Evolutionary conservation across 1,139 yeast species (phyloP), one percentile per base, ranked within the genome.

Genomic region (Sugiyamaella grinbergsii): DNA sequence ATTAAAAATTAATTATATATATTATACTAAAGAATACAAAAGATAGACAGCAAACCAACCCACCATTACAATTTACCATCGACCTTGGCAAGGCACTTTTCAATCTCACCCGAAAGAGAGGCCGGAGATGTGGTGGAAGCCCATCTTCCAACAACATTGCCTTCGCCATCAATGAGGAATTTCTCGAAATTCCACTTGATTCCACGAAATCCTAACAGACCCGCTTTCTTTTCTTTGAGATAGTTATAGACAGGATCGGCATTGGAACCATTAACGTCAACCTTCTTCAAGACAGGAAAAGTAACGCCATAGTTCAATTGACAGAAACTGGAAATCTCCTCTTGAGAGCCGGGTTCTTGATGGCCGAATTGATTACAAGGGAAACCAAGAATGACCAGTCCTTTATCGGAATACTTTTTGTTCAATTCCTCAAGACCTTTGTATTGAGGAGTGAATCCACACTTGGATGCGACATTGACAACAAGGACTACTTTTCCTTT

Each of bases 181-280:
- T 93, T 93, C 69, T 91, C 98, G 67, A 91, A 93, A 73, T 93
- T 93, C 98, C 98, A 93, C 68, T 87, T 82, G 61, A 91, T 79
- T 26, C 95, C 93, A 54, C 75, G 77, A 68, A 89, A 82, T 13
- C 96, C 96, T 42, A 90, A 69, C 11, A 79, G 60, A 18, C 94
- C 95, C 7, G 81, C 33, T 69, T 80, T 81, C 62, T 81, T 65
- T 22, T 67, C 50, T 75, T 93, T 93, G 68, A 93, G 78, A 74
- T 66, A 91, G 61, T 79, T 74, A 73, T 81, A 93, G 36, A 93
- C 91, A 20, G 94, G 89, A 65, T 86, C 93, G 31, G 88, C 82
- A 37, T 81, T 71, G 60, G 76, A 71, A 47, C 98, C 98, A 67
- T 93, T 93, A 60, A 93, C 98, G 31, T 91, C 91, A 54, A 90